phyloP scores from a whole-genome alignment of 2,329 filamentous ascomycete species.

The Macroventuria anomochaeta region DNA sequence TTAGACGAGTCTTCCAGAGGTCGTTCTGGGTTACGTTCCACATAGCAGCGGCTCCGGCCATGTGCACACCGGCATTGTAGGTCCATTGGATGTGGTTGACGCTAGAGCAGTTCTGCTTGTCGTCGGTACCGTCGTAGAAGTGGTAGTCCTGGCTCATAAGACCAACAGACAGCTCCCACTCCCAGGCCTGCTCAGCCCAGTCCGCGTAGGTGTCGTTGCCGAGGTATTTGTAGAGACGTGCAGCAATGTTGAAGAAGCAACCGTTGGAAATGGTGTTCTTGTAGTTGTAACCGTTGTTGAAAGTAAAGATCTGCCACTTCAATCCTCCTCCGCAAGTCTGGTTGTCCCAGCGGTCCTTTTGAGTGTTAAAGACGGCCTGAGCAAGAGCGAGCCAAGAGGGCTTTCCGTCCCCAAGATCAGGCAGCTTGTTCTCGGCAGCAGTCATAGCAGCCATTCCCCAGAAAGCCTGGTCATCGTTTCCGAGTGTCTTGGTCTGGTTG shows the following conservation, averaged over 20 bases:
- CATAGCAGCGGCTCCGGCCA: constrained; percentile 57
- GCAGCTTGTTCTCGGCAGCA: constrained; percentile 61
- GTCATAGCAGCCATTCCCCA: constrained; percentile 66
- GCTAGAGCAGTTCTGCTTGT: constrained; percentile 52
- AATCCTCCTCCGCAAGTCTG: constrained; percentile 73
- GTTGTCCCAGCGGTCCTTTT: constrained; percentile 73
- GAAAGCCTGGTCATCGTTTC: constrained; percentile 66
- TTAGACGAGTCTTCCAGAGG: constrained; percentile 38
- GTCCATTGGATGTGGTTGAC: constrained; percentile 56
- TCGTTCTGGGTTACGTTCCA: constrained; percentile 51
- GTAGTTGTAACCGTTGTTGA: constrained; percentile 79
- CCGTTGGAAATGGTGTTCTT: constrained; percentile 85
- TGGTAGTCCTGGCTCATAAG: constrained; percentile 57
- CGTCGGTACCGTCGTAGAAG: constrained; percentile 55
- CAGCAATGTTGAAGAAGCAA: constrained; percentile 80
- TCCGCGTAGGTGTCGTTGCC: constrained; percentile 62
- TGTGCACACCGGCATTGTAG: constrained; percentile 56
- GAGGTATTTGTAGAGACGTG: constrained; percentile 74
- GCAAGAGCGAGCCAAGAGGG: constrained; percentile 72
- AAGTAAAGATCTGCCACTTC: constrained; percentile 80
- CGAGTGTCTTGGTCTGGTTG: constrained; percentile 65
- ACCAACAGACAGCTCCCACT: constrained; percentile 58
- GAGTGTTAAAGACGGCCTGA: constrained; percentile 75
- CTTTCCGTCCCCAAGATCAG: constrained; percentile 52
- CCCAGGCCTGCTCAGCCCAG: constrained; percentile 71